Base-by-base conservation (phyloP, 1,284 basidiomycete genomes). In the Athelia psychrophila region DNA sequence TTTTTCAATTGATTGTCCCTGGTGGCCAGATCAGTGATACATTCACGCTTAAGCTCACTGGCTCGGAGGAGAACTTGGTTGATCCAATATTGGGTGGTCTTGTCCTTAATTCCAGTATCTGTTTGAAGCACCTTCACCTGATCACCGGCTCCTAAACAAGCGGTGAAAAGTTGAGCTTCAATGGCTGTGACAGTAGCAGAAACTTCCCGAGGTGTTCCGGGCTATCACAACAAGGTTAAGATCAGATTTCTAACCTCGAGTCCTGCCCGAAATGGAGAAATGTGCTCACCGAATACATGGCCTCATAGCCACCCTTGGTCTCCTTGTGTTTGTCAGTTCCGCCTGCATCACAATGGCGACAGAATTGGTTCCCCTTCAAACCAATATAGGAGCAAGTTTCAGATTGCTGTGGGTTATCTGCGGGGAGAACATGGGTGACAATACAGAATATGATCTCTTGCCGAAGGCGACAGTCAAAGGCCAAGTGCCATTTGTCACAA, bases 341-440 rank as follows among this genome's bases (percentile, higher is more conserved):
- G 10, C 70, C 70, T 2, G 47, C 49, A 2, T 49, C 24, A 48
- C 65, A 63, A 2, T 49, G 32, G 0, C 63, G 52, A 45, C 67
- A 72, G 36, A 54, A 55, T 9, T 47, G 33, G 25, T 62, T 65
- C 5, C 57, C 58, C 18, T 62, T 54, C 0, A 49, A 33, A 2
- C 69, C 70, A 44, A 58, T 55, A 47, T 64, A 57, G 0, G 63
- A 67, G 3, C 59, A 53, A 1, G 54, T 35, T 44, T 71, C 70
- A 0, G 65, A 54, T 51, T 71, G 70, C 48, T 65, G 61, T 1
- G 70, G 72, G 51, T 72, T 74, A 45, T 73, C 72, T 2, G 65
- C 67, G 2, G 69, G 64, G 4, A 66, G 50, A 12, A 57, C 16
- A 51, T 65, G 64, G 0, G 55, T 35, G 23, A 56, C 49, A 19